phyloP scores from a whole-genome alignment of 495 filamentous ascomycete species.

The Penicillium macrosclerotiorum region DNA sequence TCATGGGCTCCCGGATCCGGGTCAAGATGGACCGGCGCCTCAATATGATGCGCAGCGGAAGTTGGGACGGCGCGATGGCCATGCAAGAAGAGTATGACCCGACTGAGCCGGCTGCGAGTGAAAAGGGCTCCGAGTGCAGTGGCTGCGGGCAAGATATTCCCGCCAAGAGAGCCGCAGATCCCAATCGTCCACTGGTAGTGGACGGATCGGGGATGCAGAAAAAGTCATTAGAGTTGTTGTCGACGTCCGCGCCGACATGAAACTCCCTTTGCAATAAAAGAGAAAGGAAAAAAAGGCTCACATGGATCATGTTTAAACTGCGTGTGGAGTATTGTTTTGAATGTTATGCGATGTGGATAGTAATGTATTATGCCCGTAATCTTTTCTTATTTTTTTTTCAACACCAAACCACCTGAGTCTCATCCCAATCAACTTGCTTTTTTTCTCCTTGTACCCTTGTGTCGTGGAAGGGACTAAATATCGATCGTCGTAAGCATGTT shows the following conservation, averaged over 20 bases:
- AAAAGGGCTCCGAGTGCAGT: conserved; percentile 1
- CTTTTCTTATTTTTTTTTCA: neutral
- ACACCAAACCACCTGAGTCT: too few species aligned
- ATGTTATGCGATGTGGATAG: neutral
- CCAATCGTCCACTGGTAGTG: conserved; percentile 34
- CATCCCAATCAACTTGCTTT: too few species aligned
- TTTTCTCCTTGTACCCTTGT: too few species aligned
- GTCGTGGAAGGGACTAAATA: neutral
- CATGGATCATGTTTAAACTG: too few species aligned
- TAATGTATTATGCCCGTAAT: conserved; percentile 6
- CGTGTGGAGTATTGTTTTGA: neutral
- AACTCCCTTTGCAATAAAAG: too few species aligned
- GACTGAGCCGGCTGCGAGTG: neutral
- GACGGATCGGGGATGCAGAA: conserved; percentile 35
- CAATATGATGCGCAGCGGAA: conserved; percentile 6
- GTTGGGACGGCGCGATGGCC: conserved; percentile 7
- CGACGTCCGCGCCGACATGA: conserved; percentile 19
- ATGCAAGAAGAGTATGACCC: neutral
- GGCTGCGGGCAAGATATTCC: neutral
- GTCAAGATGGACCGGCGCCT: conserved; percentile 24
- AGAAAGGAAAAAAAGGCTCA: too few species aligned
- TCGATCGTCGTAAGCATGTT: conserved; percentile 5
- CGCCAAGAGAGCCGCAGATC: conserved; percentile 6
- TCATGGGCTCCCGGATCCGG: conserved; percentile 31
- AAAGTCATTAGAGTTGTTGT: conserved; percentile 14